Evolutionary conservation across 352 stramenopile genomes (phyloP), one percentile per base, ranked within the genome.

Genomic region (Ophiocytium majus): DNA sequence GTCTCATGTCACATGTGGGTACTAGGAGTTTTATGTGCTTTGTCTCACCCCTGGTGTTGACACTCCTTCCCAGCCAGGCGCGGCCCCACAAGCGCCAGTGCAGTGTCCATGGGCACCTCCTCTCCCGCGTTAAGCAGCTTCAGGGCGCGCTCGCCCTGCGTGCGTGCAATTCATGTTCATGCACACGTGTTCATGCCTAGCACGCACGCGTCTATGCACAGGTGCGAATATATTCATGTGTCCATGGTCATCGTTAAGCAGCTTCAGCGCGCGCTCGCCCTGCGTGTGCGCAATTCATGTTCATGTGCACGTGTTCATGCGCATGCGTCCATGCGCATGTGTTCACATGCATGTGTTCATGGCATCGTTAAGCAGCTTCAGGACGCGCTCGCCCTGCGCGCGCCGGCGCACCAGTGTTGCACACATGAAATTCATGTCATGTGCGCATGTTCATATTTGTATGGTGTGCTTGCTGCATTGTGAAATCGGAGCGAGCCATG

Each of bases 41-140:
- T 19, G 19, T 66, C 80, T 76, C 81, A 88, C 36, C 84, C 84
- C 10, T 34, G 71, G 28, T 82, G 57, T 76, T 88, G 84, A 57
- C 84, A 88, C 23, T 80, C 80, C 35, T 10, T 9, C 35, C 80
- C 80, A 19, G 84, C 81, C n/a, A 88, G 81, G n/a, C 74, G 81
- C 0, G 63, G 28, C 0, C 75, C 0, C 64, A 86, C 79, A 23
- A 88, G 84, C 31, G 19, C 32, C n/a, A 88, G 9, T 28, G 76
- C 80, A 63, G 82, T 79, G 9, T 86, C 66, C 43, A 75, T n/a
- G 33, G 71, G 84, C 49, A 86, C 74, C 31, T 81, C 80, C 36
- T 88, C 84, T 31, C 84, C 84, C 9, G 80, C 84, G 37, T 82
- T 63, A 9, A 88, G 80, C 14, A 88, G 71, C 33, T 85, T 88